phyloP scores from a whole-genome alignment of 2,329 filamentous ascomycete species.

The Paecilomyces dactylethromorphus region DNA sequence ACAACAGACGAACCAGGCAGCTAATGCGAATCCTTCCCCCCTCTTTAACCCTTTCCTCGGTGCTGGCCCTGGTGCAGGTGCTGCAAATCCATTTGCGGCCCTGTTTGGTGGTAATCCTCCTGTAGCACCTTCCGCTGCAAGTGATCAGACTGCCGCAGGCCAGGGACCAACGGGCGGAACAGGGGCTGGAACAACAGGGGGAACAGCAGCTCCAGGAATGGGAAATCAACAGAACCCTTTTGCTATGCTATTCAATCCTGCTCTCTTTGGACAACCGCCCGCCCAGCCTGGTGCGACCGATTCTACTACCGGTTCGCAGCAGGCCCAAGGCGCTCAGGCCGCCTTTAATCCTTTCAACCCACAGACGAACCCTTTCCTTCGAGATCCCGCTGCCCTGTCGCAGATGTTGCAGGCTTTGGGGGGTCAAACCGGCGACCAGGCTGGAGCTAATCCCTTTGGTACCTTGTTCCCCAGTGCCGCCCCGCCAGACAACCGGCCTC shows the following conservation, averaged over 20 bases:
- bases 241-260: constrained; percentile 54
- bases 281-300: constrained; percentile 16
- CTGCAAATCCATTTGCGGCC: constrained; percentile 56
- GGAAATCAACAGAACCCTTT: constrained; percentile 57
- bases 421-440: constrained; percentile 25
- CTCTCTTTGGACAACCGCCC: constrained; percentile 26
- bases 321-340: constrained; percentile 27
- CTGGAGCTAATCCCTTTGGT: constrained; percentile 37
- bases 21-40: constrained; percentile 37
- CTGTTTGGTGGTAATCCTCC: constrained; percentile 43
- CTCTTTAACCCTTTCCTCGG: constrained; percentile 29
- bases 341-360: constrained; percentile 42
- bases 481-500: constrained; percentile 75
- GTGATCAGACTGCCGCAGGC: constrained; percentile 21
- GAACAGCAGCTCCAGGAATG: constrained; percentile 21
- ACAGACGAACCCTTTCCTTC: constrained; percentile 49
- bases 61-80: constrained; percentile 19
- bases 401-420: constrained; percentile 49
- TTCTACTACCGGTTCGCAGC: constrained; percentile 10
- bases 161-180: constrained; percentile 23
- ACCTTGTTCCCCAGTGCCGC: constrained; percentile 48
- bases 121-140: constrained; percentile 21
- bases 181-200: constrained; percentile 20
- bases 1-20: constrained; percentile 31
- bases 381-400: constrained; percentile 53